Percentiles rank a stretch among this genome's conserved stretches.
Conservation (phyloP, 176 grass and related monocot genomes). For the Aegilops bicornis region DNA sequence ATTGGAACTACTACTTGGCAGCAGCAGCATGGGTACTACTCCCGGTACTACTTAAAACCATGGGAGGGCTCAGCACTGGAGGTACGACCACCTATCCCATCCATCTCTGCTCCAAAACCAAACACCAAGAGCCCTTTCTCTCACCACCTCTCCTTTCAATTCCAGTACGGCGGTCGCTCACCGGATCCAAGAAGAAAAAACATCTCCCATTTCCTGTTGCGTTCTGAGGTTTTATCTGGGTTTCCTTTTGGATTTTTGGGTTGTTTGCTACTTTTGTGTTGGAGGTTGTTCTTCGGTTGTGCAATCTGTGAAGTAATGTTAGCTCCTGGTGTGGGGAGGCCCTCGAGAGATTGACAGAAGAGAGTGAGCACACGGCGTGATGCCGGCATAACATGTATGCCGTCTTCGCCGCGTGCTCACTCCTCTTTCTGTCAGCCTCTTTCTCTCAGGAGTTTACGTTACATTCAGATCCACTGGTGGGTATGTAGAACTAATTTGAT, state of each 20-base stretch:
- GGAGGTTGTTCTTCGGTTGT: background rate
- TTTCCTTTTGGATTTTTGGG: background rate
- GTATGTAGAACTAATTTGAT: background rate
- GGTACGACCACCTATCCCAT: slow-evolving; percentile 43
- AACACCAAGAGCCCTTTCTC: slow-evolving; percentile 25
- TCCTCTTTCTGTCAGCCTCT: slow-evolving; percentile 73
- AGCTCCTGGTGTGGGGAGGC: background rate
- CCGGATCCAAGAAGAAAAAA: slow-evolving; percentile 40
- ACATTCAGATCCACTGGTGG: background rate
- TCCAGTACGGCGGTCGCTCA: slow-evolving; percentile 37
- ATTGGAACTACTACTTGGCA: slow-evolving; percentile 35
- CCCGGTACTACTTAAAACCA: slow-evolving; percentile 18
- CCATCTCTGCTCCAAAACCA: slow-evolving; percentile 38
- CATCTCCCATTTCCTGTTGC: background rate
- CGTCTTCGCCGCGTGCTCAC: slow-evolving; percentile 58
- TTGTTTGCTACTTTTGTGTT: background rate
- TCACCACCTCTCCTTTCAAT: slow-evolving; percentile 24
- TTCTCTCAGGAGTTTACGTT: background rate
- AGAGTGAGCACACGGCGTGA: slow-evolving; percentile 75
- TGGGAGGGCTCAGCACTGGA: slow-evolving; percentile 30
- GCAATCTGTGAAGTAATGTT: background rate
- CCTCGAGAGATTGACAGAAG: slow-evolving; percentile 78
- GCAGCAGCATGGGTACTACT: slow-evolving; percentile 15
- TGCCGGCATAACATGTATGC: slow-evolving; percentile 24
- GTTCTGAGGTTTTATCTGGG: slow-evolving; percentile 15